phyloP scores from a whole-genome alignment of 75 land plant genomes.

The Cunninghamia lanceolata region DNA sequence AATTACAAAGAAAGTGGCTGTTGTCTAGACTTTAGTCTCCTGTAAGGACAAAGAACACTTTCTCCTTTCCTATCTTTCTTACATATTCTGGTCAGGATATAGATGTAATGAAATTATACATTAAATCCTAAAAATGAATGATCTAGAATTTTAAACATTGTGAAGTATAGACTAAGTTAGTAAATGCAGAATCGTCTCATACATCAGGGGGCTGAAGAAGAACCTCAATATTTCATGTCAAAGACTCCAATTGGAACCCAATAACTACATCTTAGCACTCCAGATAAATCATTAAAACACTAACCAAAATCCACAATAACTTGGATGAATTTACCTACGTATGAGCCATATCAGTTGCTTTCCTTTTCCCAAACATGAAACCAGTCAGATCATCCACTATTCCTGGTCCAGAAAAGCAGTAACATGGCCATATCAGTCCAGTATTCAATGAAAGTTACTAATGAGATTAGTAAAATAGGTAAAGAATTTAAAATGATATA shows the following conservation, averaged over 20 bases:
- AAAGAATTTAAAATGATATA: not conserved
- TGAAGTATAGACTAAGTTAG: not conserved
- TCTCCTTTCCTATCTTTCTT: not conserved
- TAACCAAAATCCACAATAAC: not conserved
- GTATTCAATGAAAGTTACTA: not conserved
- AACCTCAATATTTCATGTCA: not conserved
- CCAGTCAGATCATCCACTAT: constrained; percentile 41
- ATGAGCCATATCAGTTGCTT: constrained; percentile 66
- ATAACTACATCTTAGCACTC: not conserved
- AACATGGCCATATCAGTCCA: constrained; percentile 1
- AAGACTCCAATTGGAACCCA: not conserved
- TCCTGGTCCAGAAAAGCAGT: constrained; percentile 23
- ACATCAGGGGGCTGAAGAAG: not conserved
- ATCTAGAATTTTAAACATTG: constrained; percentile 1
- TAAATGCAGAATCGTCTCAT: not conserved
- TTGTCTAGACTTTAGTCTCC: not conserved
- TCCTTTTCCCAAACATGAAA: constrained; percentile 48
- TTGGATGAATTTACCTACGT: constrained; percentile 29
- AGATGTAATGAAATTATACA: not conserved
- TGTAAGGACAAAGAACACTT: not conserved
- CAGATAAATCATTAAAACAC: not conserved
- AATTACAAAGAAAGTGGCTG: not conserved
- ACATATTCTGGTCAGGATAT: not conserved
- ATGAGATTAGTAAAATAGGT: not conserved
- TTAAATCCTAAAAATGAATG: not conserved